phyloP scores from a whole-genome alignment of 306 rosid genomes.

The Alnus glutinosa region DNA sequence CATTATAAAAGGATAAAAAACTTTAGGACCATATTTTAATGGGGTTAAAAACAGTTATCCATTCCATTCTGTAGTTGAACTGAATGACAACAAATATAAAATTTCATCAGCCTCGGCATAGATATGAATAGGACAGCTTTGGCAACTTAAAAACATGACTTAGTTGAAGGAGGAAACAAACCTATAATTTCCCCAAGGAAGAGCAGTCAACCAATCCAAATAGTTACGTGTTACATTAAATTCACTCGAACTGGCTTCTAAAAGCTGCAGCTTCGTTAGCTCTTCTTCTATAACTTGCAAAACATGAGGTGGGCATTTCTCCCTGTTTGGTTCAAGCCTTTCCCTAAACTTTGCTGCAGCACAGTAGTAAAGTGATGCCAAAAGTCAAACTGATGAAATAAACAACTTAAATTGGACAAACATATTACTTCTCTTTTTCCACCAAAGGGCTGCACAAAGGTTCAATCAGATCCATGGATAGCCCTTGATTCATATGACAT shows the following conservation, averaged over 20 bases:
- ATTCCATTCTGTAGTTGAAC: conserved; percentile 7
- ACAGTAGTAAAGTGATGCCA: conserved; percentile 21
- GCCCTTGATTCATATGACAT: background rate
- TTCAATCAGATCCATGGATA: background rate
- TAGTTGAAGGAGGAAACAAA: conserved; percentile 33
- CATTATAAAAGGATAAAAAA: background rate
- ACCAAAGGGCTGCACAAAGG: conserved; percentile 1
- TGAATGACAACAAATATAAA: conserved; percentile 8
- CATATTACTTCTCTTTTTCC: conserved; percentile 4
- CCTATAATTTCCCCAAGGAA: conserved; percentile 99
- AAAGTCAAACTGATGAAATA: conserved; percentile 3
- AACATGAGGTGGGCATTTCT: conserved; percentile 86
- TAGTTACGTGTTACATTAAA: conserved; percentile 97
- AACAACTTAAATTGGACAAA: conserved; percentile 23
- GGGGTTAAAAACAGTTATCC: background rate
- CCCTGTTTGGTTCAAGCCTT: conserved; percentile 95
- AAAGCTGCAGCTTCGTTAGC: conserved; percentile 82
- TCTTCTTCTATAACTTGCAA: conserved; percentile 98
- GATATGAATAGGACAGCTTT: background rate
- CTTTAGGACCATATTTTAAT: background rate
- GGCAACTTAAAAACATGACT: conserved; percentile 11
- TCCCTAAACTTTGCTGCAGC: conserved; percentile 85
- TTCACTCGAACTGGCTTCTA: conserved; percentile 98
- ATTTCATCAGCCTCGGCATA: conserved; percentile 1
- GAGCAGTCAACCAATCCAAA: conserved; percentile 97